phyloP scores from a whole-genome alignment of 2,329 filamentous ascomycete genomes.

The Biscogniauxia mediterranea region DNA sequence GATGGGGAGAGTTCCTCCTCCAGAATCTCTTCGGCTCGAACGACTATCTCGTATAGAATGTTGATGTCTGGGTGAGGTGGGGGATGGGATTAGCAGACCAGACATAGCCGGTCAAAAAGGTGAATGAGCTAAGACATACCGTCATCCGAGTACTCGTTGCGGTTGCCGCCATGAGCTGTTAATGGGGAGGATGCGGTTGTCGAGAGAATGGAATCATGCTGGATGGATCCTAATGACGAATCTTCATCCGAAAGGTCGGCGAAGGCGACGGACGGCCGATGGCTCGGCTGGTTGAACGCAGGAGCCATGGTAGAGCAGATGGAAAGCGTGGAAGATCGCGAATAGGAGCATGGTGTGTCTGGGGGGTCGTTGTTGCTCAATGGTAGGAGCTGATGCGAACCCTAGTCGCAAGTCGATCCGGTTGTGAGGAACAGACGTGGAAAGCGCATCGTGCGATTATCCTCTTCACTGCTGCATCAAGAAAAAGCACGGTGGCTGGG shows the following conservation, averaged over 20 bases:
- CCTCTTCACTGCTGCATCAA: background rate
- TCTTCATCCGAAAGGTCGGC: conserved; percentile 21
- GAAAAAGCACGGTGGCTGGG: background rate
- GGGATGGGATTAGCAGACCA: conserved; percentile 9
- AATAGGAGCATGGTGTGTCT: conserved; percentile 19
- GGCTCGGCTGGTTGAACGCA: conserved; percentile 12
- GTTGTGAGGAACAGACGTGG: conserved; percentile 17
- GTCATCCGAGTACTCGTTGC: conserved; percentile 28
- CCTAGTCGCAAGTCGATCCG: conserved; percentile 22
- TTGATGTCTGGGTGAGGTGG: conserved; percentile 58
- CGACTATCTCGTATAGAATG: conserved; percentile 74
- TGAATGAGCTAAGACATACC: conserved; percentile 10
- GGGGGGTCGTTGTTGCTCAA: conserved; percentile 8
- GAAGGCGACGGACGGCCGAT: conserved; percentile 17
- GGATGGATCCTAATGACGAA: conserved; percentile 10
- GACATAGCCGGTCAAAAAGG: background rate
- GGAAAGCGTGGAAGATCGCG: conserved; percentile 11
- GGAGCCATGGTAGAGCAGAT: conserved; percentile 18
- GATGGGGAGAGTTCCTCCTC: conserved; percentile 53
- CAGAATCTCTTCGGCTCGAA: conserved; percentile 64
- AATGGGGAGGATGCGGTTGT: conserved; percentile 10
- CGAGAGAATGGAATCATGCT: conserved; percentile 14
- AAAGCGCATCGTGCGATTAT: conserved; percentile 22
- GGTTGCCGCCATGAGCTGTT: conserved; percentile 11
- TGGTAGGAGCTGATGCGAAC: conserved; percentile 16